phyloP scores from a whole-genome alignment of 306 rosid species.

The Gillenia trifoliata region DNA sequence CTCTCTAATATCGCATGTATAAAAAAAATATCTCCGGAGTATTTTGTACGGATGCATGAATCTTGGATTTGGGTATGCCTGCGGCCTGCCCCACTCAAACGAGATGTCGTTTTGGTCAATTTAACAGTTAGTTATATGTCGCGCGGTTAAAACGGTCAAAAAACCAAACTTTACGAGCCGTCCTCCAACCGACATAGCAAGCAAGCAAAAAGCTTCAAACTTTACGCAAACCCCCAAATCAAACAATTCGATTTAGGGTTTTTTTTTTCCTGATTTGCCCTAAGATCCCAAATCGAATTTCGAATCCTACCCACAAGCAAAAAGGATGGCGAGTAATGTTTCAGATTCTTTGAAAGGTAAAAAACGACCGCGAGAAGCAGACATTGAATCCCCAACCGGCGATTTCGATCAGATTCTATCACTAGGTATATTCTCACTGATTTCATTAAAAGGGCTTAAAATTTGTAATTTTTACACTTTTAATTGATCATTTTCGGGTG shows the following conservation, averaged over 20 bases:
- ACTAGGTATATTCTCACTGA: slow-evolving; percentile 13
- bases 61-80: no score
- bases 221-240: not conserved
- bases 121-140: not conserved
- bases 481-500: not conserved
- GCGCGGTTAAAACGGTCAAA: slow-evolving; percentile 1
- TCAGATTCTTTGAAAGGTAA: slow-evolving; percentile 29
- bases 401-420: slow-evolving; percentile 26
- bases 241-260: not conserved
- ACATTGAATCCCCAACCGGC: slow-evolving; percentile 4
- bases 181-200: not conserved
- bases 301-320: not conserved
- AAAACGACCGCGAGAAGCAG: slow-evolving; percentile 36
- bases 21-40: no score
- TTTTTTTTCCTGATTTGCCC: not conserved
- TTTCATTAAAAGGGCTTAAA: not conserved
- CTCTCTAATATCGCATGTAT: not conserved
- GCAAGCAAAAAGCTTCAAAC: not conserved
- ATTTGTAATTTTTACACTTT: not conserved
- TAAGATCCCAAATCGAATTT: not conserved
- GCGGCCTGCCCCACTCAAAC: no score
- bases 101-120: not conserved
- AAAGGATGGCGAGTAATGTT: slow-evolving; percentile 8
- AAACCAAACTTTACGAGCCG: not conserved
- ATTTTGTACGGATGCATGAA: no score